Evolutionary conservation across 1,284 basidiomycete species (phyloP).

Genomic region (Malassezia vespertilionis): DNA sequence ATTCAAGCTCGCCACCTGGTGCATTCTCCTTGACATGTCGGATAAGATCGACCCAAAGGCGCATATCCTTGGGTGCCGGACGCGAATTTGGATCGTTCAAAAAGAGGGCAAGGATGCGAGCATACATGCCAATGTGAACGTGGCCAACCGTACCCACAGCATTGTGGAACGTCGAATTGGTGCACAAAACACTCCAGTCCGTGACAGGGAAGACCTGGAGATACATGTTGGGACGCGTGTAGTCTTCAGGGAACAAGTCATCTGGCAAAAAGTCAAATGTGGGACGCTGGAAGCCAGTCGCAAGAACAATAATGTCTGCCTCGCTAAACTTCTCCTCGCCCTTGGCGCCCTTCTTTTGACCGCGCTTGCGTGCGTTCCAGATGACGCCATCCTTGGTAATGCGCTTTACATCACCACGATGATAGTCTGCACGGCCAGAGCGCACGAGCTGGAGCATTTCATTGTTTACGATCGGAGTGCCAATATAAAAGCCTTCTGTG

Average conservation of each 20-base stretch:
- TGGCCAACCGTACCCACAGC: slow-evolving; percentile 36
- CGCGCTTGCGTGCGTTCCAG: slow-evolving; percentile 45
- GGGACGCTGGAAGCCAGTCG: slow-evolving; percentile 57
- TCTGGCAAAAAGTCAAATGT: slow-evolving; percentile 54
- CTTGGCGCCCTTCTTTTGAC: slow-evolving; percentile 41
- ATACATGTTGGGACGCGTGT: slow-evolving; percentile 54
- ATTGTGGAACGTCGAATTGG: slow-evolving; percentile 55
- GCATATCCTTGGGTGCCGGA: slow-evolving; percentile 55
- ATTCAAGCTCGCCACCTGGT: slow-evolving; percentile 54
- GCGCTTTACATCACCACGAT: slow-evolving; percentile 54
- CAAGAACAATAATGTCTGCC: slow-evolving; percentile 57
- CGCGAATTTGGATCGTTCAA: slow-evolving; percentile 55
- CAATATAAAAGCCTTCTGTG: slow-evolving; percentile 34
- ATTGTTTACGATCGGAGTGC: slow-evolving; percentile 54
- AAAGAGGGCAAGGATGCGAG: slow-evolving; percentile 56
- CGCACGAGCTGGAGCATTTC: slow-evolving; percentile 54
- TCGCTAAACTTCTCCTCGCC: slow-evolving; percentile 49
- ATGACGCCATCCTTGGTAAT: slow-evolving; percentile 51
- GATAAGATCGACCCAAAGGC: slow-evolving; percentile 58
- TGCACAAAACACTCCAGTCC: slow-evolving; percentile 54
- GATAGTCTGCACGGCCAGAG: slow-evolving; percentile 52
- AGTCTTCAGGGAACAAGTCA: slow-evolving; percentile 57
- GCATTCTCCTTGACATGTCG: slow-evolving; percentile 56
- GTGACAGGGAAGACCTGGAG: slow-evolving; percentile 58
- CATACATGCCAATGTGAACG: slow-evolving; percentile 50